Evolutionary conservation across 1,284 basidiomycete species (phyloP), one percentile per base, ranked within the genome.

Genomic region (Coriolopsis trogii): DNA sequence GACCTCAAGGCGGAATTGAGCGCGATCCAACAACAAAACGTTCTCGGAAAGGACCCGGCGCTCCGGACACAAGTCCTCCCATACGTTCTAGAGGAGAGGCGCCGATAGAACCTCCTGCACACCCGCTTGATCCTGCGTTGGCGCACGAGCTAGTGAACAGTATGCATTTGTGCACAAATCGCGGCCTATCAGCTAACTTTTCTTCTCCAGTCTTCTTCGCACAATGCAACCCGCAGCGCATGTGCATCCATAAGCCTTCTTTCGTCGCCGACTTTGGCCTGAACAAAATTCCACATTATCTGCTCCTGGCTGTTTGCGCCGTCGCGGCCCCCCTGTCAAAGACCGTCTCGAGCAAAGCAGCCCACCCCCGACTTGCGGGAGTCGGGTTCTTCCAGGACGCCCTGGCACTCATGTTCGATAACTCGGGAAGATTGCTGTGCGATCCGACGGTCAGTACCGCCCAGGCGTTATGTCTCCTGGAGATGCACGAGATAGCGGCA

Each of bases 131-230:
- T 61, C 80, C 80, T 26, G 69, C 75, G 21, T 77, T 87, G 49
- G 85, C 83, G 8, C 79, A 85, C 52, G 88, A 91, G 67, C 79
- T 91, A 49, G 85, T 87, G 25, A 87, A 87, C 65, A 72, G 88
- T 89, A 67, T 65, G 87, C 73, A n/a, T n/a, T n/a, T n/a, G n/a
- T n/a, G n/a, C n/a, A n/a, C n/a, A n/a, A n/a, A n/a, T n/a, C n/a
- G n/a, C n/a, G n/a, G n/a, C n/a, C n/a, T n/a, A n/a, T n/a, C n/a
- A n/a, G n/a, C 48, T 51, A 18, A 51, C 29, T 8, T 30, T 13
- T 8, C 16, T 9, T 23, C 20, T 16, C 20, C 62, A 91, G 88
- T 91, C 10, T 91, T 91, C 68, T 91, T 91, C 66, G 78, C 88
- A 21, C 88, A 89, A 67, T 85, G 84, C 61, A 86, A 91, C 63